A percentile compares a stretch with the other conserved stretches of the same genome.
These are phyloP conservation scores for Vigna trinervia DNA, from an alignment of 306 rosid species.

Conservation along the genomic window DNA sequence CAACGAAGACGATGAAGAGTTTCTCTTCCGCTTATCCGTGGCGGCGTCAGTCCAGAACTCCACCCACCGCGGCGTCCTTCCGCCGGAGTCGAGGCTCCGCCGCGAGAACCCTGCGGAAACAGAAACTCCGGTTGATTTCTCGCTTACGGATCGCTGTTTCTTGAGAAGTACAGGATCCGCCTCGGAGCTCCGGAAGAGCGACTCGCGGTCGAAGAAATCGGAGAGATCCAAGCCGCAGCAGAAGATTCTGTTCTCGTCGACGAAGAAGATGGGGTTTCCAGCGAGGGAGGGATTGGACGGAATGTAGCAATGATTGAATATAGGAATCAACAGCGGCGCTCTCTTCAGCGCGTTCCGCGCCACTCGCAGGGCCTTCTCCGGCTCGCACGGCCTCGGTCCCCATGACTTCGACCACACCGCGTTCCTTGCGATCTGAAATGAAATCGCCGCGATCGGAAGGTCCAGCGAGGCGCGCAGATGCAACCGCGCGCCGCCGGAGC, in stretches of 20 bases:
- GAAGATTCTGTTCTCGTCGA: slow-evolving; percentile 90
- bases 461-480: slow-evolving; percentile 87
- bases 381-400: slow-evolving; percentile 87
- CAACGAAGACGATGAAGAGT: slow-evolving; percentile 57
- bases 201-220: slow-evolving; percentile 89
- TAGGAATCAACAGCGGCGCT: slow-evolving; percentile 92
- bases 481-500: slow-evolving; percentile 73
- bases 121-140: slow-evolving; percentile 76
- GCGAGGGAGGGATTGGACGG: slow-evolving; percentile 92
- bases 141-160: slow-evolving; percentile 81
- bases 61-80: slow-evolving; percentile 94
- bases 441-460: slow-evolving; percentile 94
- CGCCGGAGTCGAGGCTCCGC: slow-evolving; percentile 77
- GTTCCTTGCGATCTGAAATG: slow-evolving; percentile 88
- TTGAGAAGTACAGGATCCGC: slow-evolving; percentile 60
- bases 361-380: slow-evolving; percentile 77
- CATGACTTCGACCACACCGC: slow-evolving; percentile 89
- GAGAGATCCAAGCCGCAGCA: slow-evolving; percentile 92
- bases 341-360: slow-evolving; percentile 86
- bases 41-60: slow-evolving; percentile 98
- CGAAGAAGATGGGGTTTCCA: slow-evolving; percentile 90
- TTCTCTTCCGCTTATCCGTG: slow-evolving; percentile 73
- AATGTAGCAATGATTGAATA: slow-evolving; percentile 97
- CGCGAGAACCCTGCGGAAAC: slow-evolving; percentile 68
- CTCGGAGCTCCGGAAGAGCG: slow-evolving; percentile 65